Conservation (phyloP, 1,139 yeast genomes). For the Eremothecium cymbalariae region DNA sequence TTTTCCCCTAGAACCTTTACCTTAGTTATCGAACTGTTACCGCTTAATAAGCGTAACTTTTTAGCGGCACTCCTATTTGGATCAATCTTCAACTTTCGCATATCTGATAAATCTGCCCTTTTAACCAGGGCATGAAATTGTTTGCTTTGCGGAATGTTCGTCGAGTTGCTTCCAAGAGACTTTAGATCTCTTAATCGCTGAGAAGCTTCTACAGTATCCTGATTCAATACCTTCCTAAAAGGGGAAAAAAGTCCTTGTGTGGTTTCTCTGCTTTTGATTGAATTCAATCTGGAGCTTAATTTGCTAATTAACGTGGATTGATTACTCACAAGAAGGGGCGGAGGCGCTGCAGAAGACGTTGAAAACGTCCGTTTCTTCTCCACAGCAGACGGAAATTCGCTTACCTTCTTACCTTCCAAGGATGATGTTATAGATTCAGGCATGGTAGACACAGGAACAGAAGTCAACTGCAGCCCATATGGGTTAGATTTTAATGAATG, state of each 20-base stretch:
- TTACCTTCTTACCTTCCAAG: conserved; percentile 12
- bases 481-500: too few relatives aligned
- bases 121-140: conserved; percentile 8
- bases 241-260: conserved; percentile 35
- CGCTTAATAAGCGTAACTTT: conserved; percentile 33
- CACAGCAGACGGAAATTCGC: conserved; percentile 3
- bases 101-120: conserved; percentile 15
- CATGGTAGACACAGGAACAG: conserved; percentile 28
- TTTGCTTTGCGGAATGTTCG: neutral
- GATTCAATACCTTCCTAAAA: conserved; percentile 20
- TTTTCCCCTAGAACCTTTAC: conserved; percentile 20
- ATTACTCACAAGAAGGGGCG: conserved; percentile 13
- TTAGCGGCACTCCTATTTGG: conserved; percentile 36
- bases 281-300: conserved; percentile 30
- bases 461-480: conserved; percentile 26
- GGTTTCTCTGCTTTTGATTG: conserved; percentile 23
- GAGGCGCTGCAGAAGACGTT: conserved; percentile 14
- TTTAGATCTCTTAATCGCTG: conserved; percentile 1
- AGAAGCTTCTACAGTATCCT: conserved; percentile 8
- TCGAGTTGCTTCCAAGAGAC: neutral
- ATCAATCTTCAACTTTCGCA: conserved; percentile 34
- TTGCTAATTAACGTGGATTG: conserved; percentile 32
- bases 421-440: conserved; percentile 35
- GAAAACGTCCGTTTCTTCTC: conserved; percentile 22
- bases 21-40: conserved; percentile 29